Conservation (phyloP, 2,329 filamentous ascomycete species). For the Sclerotiophoma versabilis region DNA sequence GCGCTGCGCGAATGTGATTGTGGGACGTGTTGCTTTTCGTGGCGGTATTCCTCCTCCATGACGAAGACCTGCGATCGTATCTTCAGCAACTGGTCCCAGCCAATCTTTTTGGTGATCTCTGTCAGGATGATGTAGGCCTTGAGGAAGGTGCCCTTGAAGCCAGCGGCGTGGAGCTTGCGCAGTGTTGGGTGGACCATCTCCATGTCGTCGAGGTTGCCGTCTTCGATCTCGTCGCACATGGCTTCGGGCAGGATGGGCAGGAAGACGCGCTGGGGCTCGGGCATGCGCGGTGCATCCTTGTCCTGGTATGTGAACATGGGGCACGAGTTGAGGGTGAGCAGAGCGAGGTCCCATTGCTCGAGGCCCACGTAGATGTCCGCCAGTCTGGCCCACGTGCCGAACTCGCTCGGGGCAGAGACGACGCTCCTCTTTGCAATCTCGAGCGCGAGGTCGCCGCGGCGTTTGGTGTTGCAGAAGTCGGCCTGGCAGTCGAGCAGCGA, state of each 20-base stretch:
- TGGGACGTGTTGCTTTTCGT: conserved; percentile 66
- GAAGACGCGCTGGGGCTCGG: conserved; percentile 85
- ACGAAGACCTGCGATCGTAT: conserved; percentile 97
- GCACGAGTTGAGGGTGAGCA: conserved; percentile 95
- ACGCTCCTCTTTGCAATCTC: conserved; percentile 95
- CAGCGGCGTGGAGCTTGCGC: conserved; percentile 82
- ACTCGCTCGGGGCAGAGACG: conserved; percentile 94
- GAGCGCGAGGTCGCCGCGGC: conserved; percentile 83
- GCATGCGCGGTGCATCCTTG: conserved; percentile 94
- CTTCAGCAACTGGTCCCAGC: conserved; percentile 94
- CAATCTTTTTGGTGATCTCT: conserved; percentile 94
- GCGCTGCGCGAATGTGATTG: conserved; percentile 67
- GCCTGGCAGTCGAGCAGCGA: conserved; percentile 94
- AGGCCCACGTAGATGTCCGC: conserved; percentile 92
- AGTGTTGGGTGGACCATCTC: conserved; percentile 89
- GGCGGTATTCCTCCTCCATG: conserved; percentile 98
- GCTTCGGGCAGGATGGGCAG: conserved; percentile 89
- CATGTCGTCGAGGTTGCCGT: conserved; percentile 77
- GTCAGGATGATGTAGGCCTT: conserved; percentile 94
- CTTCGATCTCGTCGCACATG: conserved; percentile 93
- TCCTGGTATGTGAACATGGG: conserved; percentile 99
- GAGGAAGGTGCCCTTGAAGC: conserved; percentile 93
- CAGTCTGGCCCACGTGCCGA: conserved; percentile 92
- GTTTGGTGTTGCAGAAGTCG: conserved; percentile 88
- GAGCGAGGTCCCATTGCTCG: conserved; percentile 95